Base-by-base conservation (phyloP, 345 rosid genomes). In the Syzygium jambos region DNA sequence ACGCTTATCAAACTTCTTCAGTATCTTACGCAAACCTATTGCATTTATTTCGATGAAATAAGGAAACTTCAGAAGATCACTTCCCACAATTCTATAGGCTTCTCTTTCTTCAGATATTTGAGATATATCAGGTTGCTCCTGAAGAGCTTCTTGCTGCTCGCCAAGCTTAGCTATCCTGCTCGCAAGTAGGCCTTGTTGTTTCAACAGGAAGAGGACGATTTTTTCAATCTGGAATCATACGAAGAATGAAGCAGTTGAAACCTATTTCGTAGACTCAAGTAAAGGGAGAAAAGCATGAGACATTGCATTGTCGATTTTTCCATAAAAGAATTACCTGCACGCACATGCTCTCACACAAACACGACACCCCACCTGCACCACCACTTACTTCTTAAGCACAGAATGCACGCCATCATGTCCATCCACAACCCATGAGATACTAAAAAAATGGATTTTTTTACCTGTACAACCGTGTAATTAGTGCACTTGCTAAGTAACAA, bases 1-100 rank as follows among this genome's bases (percentile, higher is more conserved):
- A 65, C 99, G 95, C 91, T 98, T 98, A 91, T 98, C 99, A 61
- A 98, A 96, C 92, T 98, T 98, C 93, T 98, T 98, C 83, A 98
- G 92, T 88, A 98, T 98, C 94, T 96, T 98, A 51, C 98, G 97
- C 84, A 98, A 93, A 88, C 99, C 99, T 88, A 94, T 89, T 21
- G 99, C 98, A 78, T 98, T 98, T 83, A 98, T 91, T 94, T 98
- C 99, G 87, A 98, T 93, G 59, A 98, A 98, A 85, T 85, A 91
- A 73, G 96, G 95, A 89, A 98, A 96, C 94, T 92, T 95, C 63
- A 98, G 90, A 84, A 96, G 96, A 91, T 95, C 98, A 61, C 65
- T 89, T 88, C 97, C 99, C 85, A 90, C 97, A 43, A 87, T 96
- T 92, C 95, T 93, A 91, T 96, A 98, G 56, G 92, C 93, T 89